Percentiles rank a stretch among this genome's conserved stretches.
phyloP scores from a whole-genome alignment of 2,329 filamentous ascomycete genomes.

The Lecanicillium sp. region DNA sequence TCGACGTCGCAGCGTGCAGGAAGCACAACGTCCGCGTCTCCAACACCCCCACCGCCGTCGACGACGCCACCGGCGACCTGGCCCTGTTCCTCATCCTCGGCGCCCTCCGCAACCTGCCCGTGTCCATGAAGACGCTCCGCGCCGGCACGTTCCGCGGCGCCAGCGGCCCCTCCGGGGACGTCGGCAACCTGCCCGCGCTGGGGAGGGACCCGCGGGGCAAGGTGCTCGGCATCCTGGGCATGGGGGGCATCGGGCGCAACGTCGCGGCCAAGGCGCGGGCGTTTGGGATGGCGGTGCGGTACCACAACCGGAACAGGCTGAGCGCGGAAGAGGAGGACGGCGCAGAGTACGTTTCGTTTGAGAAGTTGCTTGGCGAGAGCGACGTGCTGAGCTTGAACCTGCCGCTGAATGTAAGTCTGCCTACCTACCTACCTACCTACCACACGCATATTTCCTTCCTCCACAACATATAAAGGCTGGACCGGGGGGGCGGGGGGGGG shows the following conservation, averaged over 20 bases:
- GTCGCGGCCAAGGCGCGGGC: conserved; percentile 66
- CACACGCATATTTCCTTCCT: no score
- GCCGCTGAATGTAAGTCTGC: conserved; percentile 64
- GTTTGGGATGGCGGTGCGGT: conserved; percentile 71
- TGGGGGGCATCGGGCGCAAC: conserved; percentile 80
- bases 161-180: background rate
- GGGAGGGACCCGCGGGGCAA: conserved; percentile 78
- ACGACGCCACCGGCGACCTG: conserved; percentile 77
- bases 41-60: conserved; percentile 74
- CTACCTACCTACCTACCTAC: no score
- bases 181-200: conserved; percentile 43
- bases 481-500: no score
- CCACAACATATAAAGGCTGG: no score
- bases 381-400: conserved; percentile 78
- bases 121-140: conserved; percentile 59
- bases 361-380: conserved; percentile 61
- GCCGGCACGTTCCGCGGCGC: conserved; percentile 60
- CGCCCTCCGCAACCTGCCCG: conserved; percentile 67
- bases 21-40: conserved; percentile 62
- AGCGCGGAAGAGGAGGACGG: conserved; percentile 48
- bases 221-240: conserved; percentile 72
- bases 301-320: conserved; percentile 65
- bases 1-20: conserved; percentile 68
- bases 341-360: conserved; percentile 65
- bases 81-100: conserved; percentile 78